Percentiles rank a stretch among this genome's conserved stretches.
These are phyloP conservation scores for Boletus subparvulus DNA, from an alignment of 768 basidiomycete genomes.

Conservation along the genomic window DNA sequence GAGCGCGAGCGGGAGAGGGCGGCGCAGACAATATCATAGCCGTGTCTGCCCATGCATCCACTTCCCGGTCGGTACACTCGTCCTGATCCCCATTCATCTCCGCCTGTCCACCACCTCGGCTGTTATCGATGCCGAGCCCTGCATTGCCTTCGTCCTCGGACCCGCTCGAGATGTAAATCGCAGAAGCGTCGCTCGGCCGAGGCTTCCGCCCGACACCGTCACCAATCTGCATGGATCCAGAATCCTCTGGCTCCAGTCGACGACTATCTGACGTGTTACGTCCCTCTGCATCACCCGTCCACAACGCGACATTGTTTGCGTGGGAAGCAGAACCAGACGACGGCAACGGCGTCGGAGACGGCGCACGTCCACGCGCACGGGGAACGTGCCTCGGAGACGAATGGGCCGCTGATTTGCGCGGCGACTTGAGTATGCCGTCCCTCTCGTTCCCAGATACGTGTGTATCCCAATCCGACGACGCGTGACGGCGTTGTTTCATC, in stretches of 20 bases:
- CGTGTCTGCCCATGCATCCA: slow-evolving; percentile 16
- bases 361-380: not conserved
- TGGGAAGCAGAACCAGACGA: not conserved
- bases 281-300: not conserved
- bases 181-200: slow-evolving; percentile 11
- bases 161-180: slow-evolving; percentile 29
- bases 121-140: not conserved
- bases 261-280: not conserved
- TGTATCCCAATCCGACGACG: slow-evolving; percentile 5
- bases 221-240: not conserved
- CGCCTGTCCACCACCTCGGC: not conserved
- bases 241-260: not conserved
- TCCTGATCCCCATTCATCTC: not conserved
- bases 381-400: slow-evolving; percentile 25
- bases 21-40: slow-evolving; percentile 29
- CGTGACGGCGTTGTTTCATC: not conserved
- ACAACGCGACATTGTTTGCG: not conserved
- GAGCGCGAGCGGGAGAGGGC: slow-evolving; percentile 9
- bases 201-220: not conserved
- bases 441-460: slow-evolving; percentile 4
- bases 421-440: slow-evolving; percentile 18
- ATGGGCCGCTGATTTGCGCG: slow-evolving; percentile 25
- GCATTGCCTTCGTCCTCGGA: slow-evolving; percentile 23
- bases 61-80: not conserved
- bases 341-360: slow-evolving; percentile 16